phyloP scores from a whole-genome alignment of 805 yeast genomes.

The Debaryomyces castellii region DNA sequence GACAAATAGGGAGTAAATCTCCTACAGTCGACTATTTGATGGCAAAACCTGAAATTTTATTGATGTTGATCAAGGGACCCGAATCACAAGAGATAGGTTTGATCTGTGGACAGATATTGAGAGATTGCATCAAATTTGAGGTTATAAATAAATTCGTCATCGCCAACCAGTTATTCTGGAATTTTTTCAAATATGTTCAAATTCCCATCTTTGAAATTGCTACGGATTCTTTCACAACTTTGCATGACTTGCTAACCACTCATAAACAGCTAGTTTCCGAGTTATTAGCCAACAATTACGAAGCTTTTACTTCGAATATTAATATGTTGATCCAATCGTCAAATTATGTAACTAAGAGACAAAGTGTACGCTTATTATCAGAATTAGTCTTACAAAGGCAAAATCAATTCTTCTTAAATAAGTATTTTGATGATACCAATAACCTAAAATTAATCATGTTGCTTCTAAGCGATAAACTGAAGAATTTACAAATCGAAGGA shows the following conservation, averaged over 20 bases:
- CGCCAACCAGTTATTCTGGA: slow-evolving; percentile 69
- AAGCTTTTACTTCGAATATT: slow-evolving; percentile 57
- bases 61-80: slow-evolving; percentile 65
- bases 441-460: slow-evolving; percentile 87
- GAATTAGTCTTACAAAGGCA: slow-evolving; percentile 69
- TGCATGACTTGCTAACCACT: slow-evolving; percentile 63
- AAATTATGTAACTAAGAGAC: slow-evolving; percentile 91
- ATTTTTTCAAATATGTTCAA: slow-evolving; percentile 74
- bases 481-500: slow-evolving; percentile 85
- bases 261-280: slow-evolving; percentile 71
- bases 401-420: slow-evolving; percentile 69
- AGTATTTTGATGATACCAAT: slow-evolving; percentile 76
- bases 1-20: slow-evolving; percentile 71
- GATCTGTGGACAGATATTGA: slow-evolving; percentile 71
- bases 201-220: slow-evolving; percentile 82
- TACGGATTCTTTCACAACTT: slow-evolving; percentile 82
- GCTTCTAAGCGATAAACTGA: slow-evolving; percentile 81
- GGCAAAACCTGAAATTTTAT: slow-evolving; percentile 63
- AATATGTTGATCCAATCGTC: slow-evolving; percentile 71
- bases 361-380: slow-evolving; percentile 73
- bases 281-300: slow-evolving; percentile 61
- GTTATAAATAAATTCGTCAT: slow-evolving; percentile 60
- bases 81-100: slow-evolving; percentile 73
- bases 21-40: slow-evolving; percentile 87
- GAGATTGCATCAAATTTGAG: slow-evolving; percentile 85